Evolutionary conservation across 805 yeast species (phyloP), one percentile per base, ranked within the genome.

Genomic region (Deakozyma indianensis): DNA sequence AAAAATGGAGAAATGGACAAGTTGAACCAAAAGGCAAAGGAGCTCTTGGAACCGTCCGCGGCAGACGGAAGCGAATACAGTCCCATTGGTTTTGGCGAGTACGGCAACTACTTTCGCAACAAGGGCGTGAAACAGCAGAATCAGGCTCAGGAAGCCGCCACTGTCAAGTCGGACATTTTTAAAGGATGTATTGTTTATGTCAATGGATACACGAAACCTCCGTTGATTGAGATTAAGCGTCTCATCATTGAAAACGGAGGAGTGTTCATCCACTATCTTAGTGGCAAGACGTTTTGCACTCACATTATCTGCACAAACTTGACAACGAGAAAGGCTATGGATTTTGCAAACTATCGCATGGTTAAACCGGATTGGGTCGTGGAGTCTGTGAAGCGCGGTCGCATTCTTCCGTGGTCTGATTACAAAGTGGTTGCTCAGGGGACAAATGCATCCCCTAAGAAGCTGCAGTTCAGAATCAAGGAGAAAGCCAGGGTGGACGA

Each of bases 161-260:
- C 72, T 23, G 83, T 77, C 56, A 48, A 53, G 29, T 63, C 71
- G 1, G 61, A 60, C 1, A 65, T 88, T 1, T 87, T 90, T 56
- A 55, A 64, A 29, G 76, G 71, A 1, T 83, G 88, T 57, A 61
- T 67, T 1, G 69, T 90, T 3, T 78, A 82, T 59, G 86, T 90
- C n/a, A 88, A 87, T 55, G 98, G 98, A 1, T 77, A 82, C 55
- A 90, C 97, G 0, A 64, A 63, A 2, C 97, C 97, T 0, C 76
- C 88, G n/a, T 72, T 86, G 15, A 64, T 73, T 38, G 80, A 76
- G 48, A 63, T 92, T 24, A 90, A 83, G 54, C 72, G 78, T 46
- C 53, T 85, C 52, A 78, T 90, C 2, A 74, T 83, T 1, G 52
- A 76, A 7, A 73, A 88, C 60, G 96, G 97, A 0, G 98, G 98